phyloP scores from a whole-genome alignment of 2,329 filamentous ascomycete genomes.

The Aureobasidium musti region DNA sequence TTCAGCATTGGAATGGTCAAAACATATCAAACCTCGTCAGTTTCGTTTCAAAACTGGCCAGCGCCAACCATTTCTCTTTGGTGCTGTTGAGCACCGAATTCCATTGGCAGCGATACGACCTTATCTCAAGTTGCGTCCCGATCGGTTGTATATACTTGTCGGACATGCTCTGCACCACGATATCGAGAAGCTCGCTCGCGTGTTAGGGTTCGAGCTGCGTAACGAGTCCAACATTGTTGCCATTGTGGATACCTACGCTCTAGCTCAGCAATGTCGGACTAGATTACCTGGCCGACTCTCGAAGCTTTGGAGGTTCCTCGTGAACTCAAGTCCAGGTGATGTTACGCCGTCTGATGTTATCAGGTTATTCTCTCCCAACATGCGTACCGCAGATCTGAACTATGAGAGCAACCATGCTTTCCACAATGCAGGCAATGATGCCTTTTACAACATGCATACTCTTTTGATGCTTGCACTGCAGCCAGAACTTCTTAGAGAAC shows the following conservation, averaged over 20 bases:
- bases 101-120: neutral
- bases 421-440: slow-evolving; percentile 41
- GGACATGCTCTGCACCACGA: slow-evolving; percentile 21
- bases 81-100: neutral
- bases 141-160: slow-evolving; percentile 15
- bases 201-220: neutral
- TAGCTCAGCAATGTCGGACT: neutral
- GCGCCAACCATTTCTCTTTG: neutral
- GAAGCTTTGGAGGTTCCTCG: slow-evolving; percentile 10
- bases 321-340: neutral
- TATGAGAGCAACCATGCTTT: slow-evolving; percentile 42
- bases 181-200: neutral
- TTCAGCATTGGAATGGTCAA: slow-evolving; percentile 66
- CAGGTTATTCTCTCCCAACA: neutral
- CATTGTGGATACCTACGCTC: slow-evolving; percentile 19
- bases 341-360: neutral
- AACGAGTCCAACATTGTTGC: neutral
- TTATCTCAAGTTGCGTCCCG: neutral
- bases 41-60: slow-evolving; percentile 60
- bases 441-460: slow-evolving; percentile 39
- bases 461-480: slow-evolving; percentile 35
- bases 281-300: neutral
- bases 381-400: neutral
- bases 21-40: slow-evolving; percentile 68
- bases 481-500: slow-evolving; percentile 14